Percentiles rank a stretch among this genome's conserved stretches.
Conservation (phyloP, 2,329 filamentous ascomycete species). For the Coniochaeta sp. region DNA sequence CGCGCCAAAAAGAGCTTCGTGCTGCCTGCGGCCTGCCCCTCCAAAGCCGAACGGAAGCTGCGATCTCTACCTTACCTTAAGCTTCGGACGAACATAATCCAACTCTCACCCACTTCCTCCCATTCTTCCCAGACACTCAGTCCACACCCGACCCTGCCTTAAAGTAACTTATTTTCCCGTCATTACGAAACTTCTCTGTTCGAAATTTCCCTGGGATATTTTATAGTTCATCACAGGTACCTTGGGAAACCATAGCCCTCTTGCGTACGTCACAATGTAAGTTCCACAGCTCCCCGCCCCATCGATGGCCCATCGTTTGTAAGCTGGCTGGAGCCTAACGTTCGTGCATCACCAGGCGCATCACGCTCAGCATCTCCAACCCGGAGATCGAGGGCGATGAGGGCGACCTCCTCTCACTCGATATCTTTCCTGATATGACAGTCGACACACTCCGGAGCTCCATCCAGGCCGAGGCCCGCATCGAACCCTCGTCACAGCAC, state of each 20-base stretch:
- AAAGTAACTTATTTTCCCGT: background rate
- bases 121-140: background rate
- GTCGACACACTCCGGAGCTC: constrained; percentile 80
- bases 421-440: constrained; percentile 76
- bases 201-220: background rate
- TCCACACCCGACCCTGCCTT: background rate
- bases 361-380: constrained; percentile 79
- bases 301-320: background rate
- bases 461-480: constrained; percentile 74
- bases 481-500: constrained; percentile 66
- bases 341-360: constrained; percentile 52
- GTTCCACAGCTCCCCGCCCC: background rate
- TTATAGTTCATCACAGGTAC: background rate
- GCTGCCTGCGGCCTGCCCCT: too few species aligned
- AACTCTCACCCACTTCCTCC: background rate
- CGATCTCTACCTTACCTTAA: too few species aligned
- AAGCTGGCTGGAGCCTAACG: background rate
- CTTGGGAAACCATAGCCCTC: background rate
- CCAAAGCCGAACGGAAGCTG: background rate
- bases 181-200: background rate
- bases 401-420: constrained; percentile 71
- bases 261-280: background rate
- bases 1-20: too few species aligned
- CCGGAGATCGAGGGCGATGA: constrained; percentile 55
- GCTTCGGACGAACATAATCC: background rate